Evolutionary conservation across 768 basidiomycete genomes (phyloP), one percentile per base, ranked within the genome.

Genomic region (Mycena alexandri): DNA sequence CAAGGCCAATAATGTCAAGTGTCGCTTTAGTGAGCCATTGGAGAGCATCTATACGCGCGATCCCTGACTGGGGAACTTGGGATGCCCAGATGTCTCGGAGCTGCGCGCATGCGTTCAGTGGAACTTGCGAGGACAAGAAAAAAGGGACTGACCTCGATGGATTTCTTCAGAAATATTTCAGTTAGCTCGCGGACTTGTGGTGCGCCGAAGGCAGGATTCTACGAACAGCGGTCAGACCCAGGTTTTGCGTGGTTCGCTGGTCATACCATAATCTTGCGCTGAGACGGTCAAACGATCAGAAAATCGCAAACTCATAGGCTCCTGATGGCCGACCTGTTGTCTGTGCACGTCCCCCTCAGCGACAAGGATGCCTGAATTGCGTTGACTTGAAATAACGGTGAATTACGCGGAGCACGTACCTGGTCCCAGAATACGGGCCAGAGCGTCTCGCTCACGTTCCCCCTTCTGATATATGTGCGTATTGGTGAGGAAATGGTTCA

Each of bases 1-100:
- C 85, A 44, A 87, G 78, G 21, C 88, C 88, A 59, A 91, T 89
- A 55, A 87, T 83, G 63, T 89, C 89, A 14, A 90, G 78, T 11
- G 88, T 89, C 12, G 85, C 81, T 47, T 84, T 83, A 21, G 82
- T 83, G 2, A 90, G 78, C 83, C 83, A 90, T 2, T 77, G 72
- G 51, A 86, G 73, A 7, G 86, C 82, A 58, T 91, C 87, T 38
- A 88, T 70, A 5, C 75, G 69, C 12, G 48, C 71, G 3, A 29
- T 50, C 53, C 33, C 65, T 41, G 75, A 63, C 29, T 68, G 61
- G 33, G 68, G 42, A 16, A 78, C 67, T 61, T 77, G 74, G 6
- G 59, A 50, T 5, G 55, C 69, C 80, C 74, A 79, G 19, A 80
- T 51, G 53, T 82, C 81, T 36, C 81, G 76, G 22, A 82, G 75